phyloP scores from a whole-genome alignment of 1,284 basidiomycete species.

The Baeospora myosura region DNA sequence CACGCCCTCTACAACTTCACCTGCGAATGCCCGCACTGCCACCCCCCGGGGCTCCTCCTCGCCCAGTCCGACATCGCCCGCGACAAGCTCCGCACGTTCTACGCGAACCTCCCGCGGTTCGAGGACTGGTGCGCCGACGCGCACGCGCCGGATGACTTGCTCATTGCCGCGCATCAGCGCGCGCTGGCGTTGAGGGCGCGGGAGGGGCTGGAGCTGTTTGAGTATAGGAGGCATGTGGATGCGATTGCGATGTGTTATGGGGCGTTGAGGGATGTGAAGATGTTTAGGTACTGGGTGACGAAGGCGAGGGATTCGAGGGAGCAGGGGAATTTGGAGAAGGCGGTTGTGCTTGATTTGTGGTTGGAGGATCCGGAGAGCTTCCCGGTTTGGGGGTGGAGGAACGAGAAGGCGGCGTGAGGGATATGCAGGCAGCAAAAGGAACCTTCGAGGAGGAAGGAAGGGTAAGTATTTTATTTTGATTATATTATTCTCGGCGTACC shows the following conservation, averaged over 20 bases:
- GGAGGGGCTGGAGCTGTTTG: slow-evolving; percentile 19
- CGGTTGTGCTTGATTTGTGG: slow-evolving; percentile 28
- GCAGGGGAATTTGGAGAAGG: slow-evolving; percentile 9
- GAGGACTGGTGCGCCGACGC: slow-evolving; percentile 29
- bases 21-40: slow-evolving; percentile 31
- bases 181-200: slow-evolving; percentile 21
- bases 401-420: no score
- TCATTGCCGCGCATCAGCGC: slow-evolving; percentile 26
- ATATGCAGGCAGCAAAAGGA: no score
- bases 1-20: slow-evolving; percentile 26
- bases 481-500: no score
- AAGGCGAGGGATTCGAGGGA: slow-evolving; percentile 17
- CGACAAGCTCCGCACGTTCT: slow-evolving; percentile 18
- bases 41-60: slow-evolving; percentile 13
- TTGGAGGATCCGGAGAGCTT: slow-evolving; percentile 27
- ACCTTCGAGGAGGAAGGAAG: no score
- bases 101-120: slow-evolving; percentile 22
- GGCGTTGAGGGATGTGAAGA: slow-evolving; percentile 28
- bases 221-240: slow-evolving; percentile 27
- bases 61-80: slow-evolving; percentile 24
- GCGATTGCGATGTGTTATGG: slow-evolving; percentile 35
- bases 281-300: slow-evolving; percentile 27
- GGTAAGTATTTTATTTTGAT: no score
- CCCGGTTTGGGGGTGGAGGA: slow-evolving; percentile 36
- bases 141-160: slow-evolving; percentile 17